A percentile compares a stretch with the other conserved stretches of the same genome.
These are phyloP conservation scores for Colletotrichum trifolii DNA, from an alignment of 2,329 filamentous ascomycete genomes.

Conservation along the genomic window DNA sequence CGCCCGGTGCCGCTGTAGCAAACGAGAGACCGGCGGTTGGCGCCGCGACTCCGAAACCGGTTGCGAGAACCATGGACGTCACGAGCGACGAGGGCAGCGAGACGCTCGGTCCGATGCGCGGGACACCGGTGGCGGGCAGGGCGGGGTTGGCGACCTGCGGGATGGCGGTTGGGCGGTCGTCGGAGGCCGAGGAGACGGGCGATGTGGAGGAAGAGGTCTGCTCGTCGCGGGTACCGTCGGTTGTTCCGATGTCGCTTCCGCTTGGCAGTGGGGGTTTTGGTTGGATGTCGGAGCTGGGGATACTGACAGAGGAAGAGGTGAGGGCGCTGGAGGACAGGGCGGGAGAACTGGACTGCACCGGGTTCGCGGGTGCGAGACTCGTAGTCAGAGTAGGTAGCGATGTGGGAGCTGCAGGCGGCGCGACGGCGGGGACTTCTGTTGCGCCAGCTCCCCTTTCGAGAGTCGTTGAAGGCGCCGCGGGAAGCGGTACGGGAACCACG, in stretches of 20 bases:
- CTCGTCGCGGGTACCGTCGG: background rate
- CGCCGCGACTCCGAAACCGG: slow-evolving; percentile 13
- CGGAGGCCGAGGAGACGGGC: background rate
- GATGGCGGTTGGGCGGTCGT: slow-evolving; percentile 4
- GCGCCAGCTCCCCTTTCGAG: background rate
- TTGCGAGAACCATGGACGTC: slow-evolving; percentile 32
- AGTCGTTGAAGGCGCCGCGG: background rate
- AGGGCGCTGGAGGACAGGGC: background rate
- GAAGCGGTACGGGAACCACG: slow-evolving; percentile 9
- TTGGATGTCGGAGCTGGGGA: background rate
- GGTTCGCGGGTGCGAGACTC: slow-evolving; percentile 12
- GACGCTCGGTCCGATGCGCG: slow-evolving; percentile 6
- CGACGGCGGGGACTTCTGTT: background rate
- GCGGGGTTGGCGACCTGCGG: slow-evolving; percentile 6
- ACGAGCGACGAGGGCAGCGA: slow-evolving; percentile 23
- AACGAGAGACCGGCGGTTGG: slow-evolving; percentile 25
- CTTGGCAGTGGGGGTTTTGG: no score
- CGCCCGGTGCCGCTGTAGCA: slow-evolving; percentile 18
- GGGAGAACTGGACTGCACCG: slow-evolving; percentile 3
- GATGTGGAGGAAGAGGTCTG: background rate
- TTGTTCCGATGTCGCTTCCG: background rate
- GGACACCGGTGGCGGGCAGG: background rate
- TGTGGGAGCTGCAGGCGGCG: background rate
- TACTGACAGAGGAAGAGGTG: no score
- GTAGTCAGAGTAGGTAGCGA: background rate